phyloP scores from a whole-genome alignment of 345 rosid species.

The Dovyalis caffra region DNA sequence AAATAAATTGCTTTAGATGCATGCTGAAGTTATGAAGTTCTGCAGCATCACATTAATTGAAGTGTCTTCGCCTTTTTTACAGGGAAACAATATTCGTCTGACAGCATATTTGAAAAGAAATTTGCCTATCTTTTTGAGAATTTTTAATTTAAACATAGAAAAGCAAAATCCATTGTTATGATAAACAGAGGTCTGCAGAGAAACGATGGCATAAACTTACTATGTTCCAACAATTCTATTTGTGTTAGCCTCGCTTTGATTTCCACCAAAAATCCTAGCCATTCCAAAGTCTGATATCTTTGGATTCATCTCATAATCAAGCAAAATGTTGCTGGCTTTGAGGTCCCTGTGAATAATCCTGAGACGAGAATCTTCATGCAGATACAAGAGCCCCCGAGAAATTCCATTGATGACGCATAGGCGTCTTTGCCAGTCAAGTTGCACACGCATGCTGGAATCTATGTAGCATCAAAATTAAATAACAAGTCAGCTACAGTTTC shows the following conservation, averaged over 20 bases:
- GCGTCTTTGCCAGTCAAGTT: conserved; percentile 33
- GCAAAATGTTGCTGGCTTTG: conserved; percentile 24
- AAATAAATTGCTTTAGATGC: not conserved
- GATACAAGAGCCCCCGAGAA: conserved; percentile 37
- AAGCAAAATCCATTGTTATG: no score
- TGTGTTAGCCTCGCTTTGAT: conserved; percentile 32
- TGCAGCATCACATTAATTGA: no score
- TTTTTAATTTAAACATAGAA: no score
- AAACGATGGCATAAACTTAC: conserved; percentile 15
- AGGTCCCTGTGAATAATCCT: conserved; percentile 37
- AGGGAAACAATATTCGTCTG: no score
- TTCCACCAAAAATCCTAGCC: conserved; percentile 33
- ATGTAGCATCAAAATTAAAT: not conserved
- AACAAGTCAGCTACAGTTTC: no score
- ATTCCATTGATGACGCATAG: conserved; percentile 35
- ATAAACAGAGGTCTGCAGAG: no score
- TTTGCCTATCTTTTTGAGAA: no score
- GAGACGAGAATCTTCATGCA: conserved; percentile 45
- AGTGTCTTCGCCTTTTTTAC: no score
- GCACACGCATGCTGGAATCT: conserved; percentile 7
- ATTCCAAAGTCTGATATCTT: conserved; percentile 39
- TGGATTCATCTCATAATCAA: conserved; percentile 29
- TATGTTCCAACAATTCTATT: conserved; percentile 40
- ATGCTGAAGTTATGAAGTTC: not conserved
- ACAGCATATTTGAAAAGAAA: no score